Conservation (phyloP, 345 rosid species). For the Triadica sebifera region DNA sequence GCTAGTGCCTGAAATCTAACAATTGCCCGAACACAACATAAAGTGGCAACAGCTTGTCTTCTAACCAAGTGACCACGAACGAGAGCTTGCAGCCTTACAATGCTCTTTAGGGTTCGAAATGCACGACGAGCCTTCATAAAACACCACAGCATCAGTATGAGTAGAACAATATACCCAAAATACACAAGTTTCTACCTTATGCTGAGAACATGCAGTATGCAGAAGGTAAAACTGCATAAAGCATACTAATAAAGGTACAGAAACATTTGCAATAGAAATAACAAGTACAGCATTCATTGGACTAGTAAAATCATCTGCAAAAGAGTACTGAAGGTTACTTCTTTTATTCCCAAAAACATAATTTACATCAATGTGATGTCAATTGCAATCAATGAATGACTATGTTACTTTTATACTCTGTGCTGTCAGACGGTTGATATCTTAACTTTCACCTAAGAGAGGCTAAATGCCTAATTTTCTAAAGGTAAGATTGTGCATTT, state of each 20-base stretch:
- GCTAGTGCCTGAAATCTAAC: conserved; percentile 64
- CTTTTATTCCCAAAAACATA: background rate
- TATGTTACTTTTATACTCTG: too few relatives aligned
- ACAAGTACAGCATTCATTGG: background rate
- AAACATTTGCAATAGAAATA: background rate
- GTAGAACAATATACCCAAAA: background rate
- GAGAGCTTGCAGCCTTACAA: conserved; percentile 66
- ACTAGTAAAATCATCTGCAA: background rate
- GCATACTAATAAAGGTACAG: background rate
- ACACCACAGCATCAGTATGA: conserved; percentile 18
- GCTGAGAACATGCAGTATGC: background rate
- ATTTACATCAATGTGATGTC: too few relatives aligned
- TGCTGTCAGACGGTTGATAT: too few relatives aligned
- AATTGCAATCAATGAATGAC: too few relatives aligned
- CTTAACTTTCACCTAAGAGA: too few relatives aligned
- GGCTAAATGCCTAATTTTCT: too few relatives aligned
- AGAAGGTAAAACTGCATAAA: background rate
- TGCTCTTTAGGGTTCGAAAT: conserved; percentile 51
- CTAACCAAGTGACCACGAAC: conserved; percentile 80
- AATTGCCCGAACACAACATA: conserved; percentile 54
- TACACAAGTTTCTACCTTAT: background rate
- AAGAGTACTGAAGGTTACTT: background rate
- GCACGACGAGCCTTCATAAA: conserved; percentile 60
- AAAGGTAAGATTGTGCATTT: too few relatives aligned
- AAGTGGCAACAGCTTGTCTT: conserved; percentile 80